phyloP scores from a whole-genome alignment of 1,284 basidiomycete species.

The Ganoderma multipileum region DNA sequence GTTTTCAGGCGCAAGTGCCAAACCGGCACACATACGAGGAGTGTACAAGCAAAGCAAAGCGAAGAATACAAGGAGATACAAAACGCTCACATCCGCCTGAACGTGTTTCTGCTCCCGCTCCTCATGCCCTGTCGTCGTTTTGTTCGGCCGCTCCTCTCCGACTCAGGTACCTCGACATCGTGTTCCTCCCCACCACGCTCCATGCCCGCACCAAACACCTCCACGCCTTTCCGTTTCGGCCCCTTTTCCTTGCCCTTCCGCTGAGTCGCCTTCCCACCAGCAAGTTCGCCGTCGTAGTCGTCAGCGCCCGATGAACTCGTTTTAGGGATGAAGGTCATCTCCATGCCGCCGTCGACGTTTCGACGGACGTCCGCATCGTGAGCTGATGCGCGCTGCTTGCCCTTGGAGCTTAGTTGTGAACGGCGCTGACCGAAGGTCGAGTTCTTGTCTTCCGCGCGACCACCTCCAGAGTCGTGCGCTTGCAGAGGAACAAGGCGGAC shows the following conservation, averaged over 20 bases:
- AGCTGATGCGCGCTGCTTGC: slow-evolving; percentile 25
- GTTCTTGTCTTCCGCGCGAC: slow-evolving; percentile 49
- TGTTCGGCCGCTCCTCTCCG: slow-evolving; percentile 71
- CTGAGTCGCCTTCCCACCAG: slow-evolving; percentile 37
- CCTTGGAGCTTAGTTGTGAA: slow-evolving; percentile 34
- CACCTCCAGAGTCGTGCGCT: slow-evolving; percentile 47
- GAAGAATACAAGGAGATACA: background rate
- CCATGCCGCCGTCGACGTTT: slow-evolving; percentile 61
- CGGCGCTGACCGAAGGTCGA: slow-evolving; percentile 77
- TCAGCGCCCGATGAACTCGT: slow-evolving; percentile 39
- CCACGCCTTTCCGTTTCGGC: slow-evolving; percentile 65
- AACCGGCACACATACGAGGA: background rate
- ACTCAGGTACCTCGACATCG: slow-evolving; percentile 56
- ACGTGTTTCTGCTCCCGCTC: slow-evolving; percentile 89
- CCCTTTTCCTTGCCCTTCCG: slow-evolving; percentile 39
- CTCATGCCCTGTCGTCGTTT: slow-evolving; percentile 75
- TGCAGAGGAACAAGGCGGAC: slow-evolving; percentile 70
- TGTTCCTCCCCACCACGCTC: slow-evolving; percentile 74
- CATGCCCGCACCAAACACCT: slow-evolving; percentile 85
- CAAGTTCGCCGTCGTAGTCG: slow-evolving; percentile 40
- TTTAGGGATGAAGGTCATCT: slow-evolving; percentile 71
- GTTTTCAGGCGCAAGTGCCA: too few species aligned
- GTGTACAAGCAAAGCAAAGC: background rate
- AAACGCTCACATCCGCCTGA: slow-evolving; percentile 52
- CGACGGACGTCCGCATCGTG: slow-evolving; percentile 26